These are phyloP conservation scores for Leishmania aethiopica DNA, from an alignment of 208 protist genomes.

Conservation along the genomic window DNA sequence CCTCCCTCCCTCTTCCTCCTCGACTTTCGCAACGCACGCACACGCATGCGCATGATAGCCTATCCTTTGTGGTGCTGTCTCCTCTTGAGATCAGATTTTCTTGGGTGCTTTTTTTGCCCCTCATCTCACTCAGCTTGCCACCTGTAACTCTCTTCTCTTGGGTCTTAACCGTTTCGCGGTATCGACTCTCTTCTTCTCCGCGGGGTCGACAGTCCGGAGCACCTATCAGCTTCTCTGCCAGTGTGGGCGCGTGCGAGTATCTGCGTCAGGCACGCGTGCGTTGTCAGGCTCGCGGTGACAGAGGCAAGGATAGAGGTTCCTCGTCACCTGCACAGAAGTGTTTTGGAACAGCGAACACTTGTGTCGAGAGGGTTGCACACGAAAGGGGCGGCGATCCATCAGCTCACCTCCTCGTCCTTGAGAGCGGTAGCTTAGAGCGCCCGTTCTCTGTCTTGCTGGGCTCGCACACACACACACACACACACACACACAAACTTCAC, in stretches of 20 bases:
- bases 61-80: not conserved
- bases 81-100: not conserved
- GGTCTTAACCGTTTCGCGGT: not conserved
- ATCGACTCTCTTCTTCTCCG: not conserved
- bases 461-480: conserved; percentile 1
- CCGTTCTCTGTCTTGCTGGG: not conserved
- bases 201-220: not conserved
- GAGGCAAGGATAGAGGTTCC: not conserved
- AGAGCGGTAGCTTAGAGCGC: not conserved
- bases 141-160: not conserved
- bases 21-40: not conserved
- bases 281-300: not conserved
- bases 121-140: not conserved
- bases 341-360: not conserved
- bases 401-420: not conserved
- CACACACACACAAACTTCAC: not conserved
- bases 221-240: not conserved
- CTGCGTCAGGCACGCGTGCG: not conserved
- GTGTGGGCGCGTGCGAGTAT: not conserved
- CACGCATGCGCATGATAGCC: not conserved
- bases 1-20: not conserved
- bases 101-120: not conserved
- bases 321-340: not conserved
- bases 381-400: not conserved
- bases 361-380: not conserved